Percentiles rank a stretch among this genome's conserved stretches.
phyloP scores from a whole-genome alignment of 129 eudicot genomes.

The Chrysanthemum makinoi region DNA sequence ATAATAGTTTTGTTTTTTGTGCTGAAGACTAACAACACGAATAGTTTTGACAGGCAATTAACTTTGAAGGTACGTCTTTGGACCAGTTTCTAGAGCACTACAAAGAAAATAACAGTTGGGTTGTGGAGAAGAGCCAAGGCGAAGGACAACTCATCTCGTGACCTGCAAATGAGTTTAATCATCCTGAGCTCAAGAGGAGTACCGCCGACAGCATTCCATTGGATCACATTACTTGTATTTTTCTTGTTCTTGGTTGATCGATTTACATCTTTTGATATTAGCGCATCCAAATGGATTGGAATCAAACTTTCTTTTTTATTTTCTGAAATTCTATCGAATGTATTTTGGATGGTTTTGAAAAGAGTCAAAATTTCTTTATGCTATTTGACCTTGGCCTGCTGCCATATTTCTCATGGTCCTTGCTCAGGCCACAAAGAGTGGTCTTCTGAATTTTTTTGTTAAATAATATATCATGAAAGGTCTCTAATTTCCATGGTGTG shows the following conservation, averaged over 20 bases:
- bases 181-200: slow-evolving; percentile 77
- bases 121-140: slow-evolving; percentile 52
- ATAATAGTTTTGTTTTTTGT: too few species aligned
- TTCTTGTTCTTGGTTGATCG: slow-evolving; percentile 74
- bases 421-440: too few species aligned
- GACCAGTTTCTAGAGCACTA: slow-evolving; percentile 89
- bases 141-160: slow-evolving; percentile 57
- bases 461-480: too few species aligned
- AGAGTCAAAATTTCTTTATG: too few species aligned
- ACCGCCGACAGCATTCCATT: slow-evolving; percentile 63
- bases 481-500: too few species aligned
- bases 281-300: neutral
- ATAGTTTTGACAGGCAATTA: slow-evolving; percentile 59
- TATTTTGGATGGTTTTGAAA: neutral
- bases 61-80: slow-evolving; percentile 74
- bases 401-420: too few species aligned
- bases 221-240: slow-evolving; percentile 72
- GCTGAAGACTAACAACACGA: neutral
- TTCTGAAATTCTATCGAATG: neutral
- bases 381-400: too few species aligned
- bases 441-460: neutral
- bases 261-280: slow-evolving; percentile 5
- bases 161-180: slow-evolving; percentile 66
- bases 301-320: neutral
- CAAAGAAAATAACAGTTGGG: slow-evolving; percentile 58